phyloP scores from a whole-genome alignment of 371 early-diverging fungal species.

The Cokeromyces recurvatus region DNA sequence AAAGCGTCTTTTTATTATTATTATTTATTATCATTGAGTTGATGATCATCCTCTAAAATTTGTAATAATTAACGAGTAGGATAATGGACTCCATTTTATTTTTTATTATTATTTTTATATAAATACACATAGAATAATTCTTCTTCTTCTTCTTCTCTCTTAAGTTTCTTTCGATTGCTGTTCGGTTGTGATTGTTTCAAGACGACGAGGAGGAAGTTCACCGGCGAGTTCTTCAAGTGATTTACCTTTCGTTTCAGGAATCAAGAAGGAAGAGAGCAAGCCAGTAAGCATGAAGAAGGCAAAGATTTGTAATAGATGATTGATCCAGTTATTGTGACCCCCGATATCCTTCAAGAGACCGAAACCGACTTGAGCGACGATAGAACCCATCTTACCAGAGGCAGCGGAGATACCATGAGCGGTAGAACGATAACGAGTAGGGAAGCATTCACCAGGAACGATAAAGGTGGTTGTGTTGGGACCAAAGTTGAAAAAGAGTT shows the following conservation, averaged over 20 bases:
- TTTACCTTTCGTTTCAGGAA: constrained; percentile 46
- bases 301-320: constrained; percentile 68
- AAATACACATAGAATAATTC: no score
- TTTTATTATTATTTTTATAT: no score
- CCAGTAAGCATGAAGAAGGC: constrained; percentile 77
- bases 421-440: constrained; percentile 81
- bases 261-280: constrained; percentile 50
- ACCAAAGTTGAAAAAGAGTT: constrained; percentile 82
- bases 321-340: constrained; percentile 58
- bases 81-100: no score
- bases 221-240: constrained; percentile 38
- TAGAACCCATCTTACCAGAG: constrained; percentile 82
- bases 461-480: constrained; percentile 88
- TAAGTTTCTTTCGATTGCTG: no score
- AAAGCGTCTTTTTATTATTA: no score
- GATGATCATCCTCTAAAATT: no score
- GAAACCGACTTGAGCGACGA: constrained; percentile 72
- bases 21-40: no score
- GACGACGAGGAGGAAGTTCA: constrained; percentile 21
- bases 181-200: no score
- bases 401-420: constrained; percentile 90
- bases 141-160: no score
- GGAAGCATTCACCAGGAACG: constrained; percentile 84
- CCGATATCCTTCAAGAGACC: constrained; percentile 69
- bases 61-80: no score